Evolutionary conservation across 371 early-diverging fungal genomes (phyloP).

Genomic region (Blakeslea trispora): DNA sequence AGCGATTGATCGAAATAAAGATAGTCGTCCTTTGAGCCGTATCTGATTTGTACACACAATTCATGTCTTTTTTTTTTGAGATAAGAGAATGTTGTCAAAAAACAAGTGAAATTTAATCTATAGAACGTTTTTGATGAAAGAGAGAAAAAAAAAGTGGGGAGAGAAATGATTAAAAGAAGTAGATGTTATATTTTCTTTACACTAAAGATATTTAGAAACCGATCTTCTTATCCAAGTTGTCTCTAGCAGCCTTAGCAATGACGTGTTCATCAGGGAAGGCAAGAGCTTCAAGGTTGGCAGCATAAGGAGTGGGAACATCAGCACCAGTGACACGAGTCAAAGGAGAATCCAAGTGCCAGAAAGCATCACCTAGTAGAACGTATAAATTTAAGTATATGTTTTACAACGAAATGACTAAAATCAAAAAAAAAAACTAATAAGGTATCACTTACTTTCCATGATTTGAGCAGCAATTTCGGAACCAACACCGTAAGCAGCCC

Average conservation of each 20-base stretch:
- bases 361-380: slow-evolving; percentile 72
- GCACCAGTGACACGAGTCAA: slow-evolving; percentile 95
- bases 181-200: neutral
- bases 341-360: slow-evolving; percentile 97
- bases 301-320: slow-evolving; percentile 99
- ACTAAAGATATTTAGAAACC: slow-evolving; percentile 27
- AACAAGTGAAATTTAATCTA: neutral
- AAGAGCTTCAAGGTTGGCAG: slow-evolving; percentile 90
- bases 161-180: neutral
- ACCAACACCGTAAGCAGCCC: slow-evolving; percentile 97
- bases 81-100: neutral
- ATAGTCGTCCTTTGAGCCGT: no score
- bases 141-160: slow-evolving; percentile 1
- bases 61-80: neutral
- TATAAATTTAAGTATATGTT: neutral
- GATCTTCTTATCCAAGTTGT: slow-evolving; percentile 58
- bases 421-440: no score
- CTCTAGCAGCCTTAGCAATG: slow-evolving; percentile 78
- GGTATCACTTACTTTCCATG: slow-evolving; percentile 72
- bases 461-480: slow-evolving; percentile 97
- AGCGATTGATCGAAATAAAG: no score
- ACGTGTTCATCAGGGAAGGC: slow-evolving; percentile 89
- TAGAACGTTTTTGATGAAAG: neutral
- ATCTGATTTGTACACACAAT: neutral
- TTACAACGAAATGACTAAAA: slow-evolving; percentile 1